These are phyloP conservation scores for Clitopilus hobsonii DNA, from an alignment of 768 basidiomycete genomes.

Conservation along the genomic window DNA sequence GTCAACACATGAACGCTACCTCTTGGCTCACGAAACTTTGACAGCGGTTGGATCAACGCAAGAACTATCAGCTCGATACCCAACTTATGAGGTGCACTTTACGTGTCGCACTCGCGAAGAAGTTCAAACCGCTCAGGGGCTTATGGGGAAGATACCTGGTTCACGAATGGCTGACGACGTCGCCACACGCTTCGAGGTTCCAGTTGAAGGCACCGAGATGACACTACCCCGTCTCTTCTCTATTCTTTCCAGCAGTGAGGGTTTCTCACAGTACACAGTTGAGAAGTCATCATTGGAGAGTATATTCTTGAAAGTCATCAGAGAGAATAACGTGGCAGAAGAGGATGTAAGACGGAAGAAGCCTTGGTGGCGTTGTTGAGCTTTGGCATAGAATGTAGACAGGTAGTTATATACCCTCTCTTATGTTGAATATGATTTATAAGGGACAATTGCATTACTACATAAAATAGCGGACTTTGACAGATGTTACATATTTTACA, in stretches of 20 bases:
- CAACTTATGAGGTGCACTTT: conserved; percentile 76
- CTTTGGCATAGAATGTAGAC: neutral
- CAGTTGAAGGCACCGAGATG: conserved; percentile 39
- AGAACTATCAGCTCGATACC: conserved; percentile 60
- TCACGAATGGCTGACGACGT: conserved; percentile 68
- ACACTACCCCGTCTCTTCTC: conserved; percentile 59
- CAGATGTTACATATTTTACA: neutral
- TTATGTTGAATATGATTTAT: too few relatives aligned
- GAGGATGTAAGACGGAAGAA: conserved; percentile 21
- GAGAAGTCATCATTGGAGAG: conserved; percentile 69
- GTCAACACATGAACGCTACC: neutral
- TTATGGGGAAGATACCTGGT: conserved; percentile 62
- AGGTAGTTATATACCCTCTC: too few relatives aligned
- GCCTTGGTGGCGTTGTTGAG: conserved; percentile 14
- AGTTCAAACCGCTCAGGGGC: conserved; percentile 44
- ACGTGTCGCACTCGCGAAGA: conserved; percentile 63
- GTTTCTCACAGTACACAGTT: conserved; percentile 65
- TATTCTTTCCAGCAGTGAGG: conserved; percentile 43
- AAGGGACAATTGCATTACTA: too few relatives aligned
- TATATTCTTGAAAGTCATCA: conserved; percentile 67
- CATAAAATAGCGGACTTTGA: too few relatives aligned
- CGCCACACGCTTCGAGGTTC: conserved; percentile 72
- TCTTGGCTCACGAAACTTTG: neutral
- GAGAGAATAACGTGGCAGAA: conserved; percentile 55
- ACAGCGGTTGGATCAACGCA: conserved; percentile 65